Conservation (phyloP, 129 eudicot genomes). For the Silybum marianum region DNA sequence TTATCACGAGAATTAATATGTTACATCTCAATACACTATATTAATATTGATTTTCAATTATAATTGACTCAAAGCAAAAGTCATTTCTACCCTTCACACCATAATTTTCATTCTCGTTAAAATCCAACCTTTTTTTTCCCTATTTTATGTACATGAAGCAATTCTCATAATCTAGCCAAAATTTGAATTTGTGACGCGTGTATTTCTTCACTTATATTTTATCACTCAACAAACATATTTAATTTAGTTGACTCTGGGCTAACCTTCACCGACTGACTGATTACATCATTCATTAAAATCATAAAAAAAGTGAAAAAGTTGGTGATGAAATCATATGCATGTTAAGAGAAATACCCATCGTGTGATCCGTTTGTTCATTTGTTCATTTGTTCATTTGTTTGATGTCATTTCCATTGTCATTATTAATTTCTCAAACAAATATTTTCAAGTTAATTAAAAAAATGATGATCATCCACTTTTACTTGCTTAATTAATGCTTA, state of each 20-base stretch:
- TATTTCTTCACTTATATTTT: constrained; percentile 2
- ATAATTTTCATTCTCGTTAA: too few relatives aligned
- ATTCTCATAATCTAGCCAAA: too few relatives aligned
- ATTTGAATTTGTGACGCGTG: not conserved
- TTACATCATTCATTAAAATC: constrained; percentile 13
- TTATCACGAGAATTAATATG: too few relatives aligned
- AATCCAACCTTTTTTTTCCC: too few relatives aligned
- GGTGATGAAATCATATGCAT: constrained; percentile 15
- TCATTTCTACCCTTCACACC: too few relatives aligned
- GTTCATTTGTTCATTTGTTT: too few relatives aligned
- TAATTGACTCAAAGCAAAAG: too few relatives aligned
- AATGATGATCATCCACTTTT: not conserved
- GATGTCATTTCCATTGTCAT: not conserved
- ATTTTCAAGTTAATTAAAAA: not conserved
- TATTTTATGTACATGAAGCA: too few relatives aligned
- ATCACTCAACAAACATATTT: constrained; percentile 32
- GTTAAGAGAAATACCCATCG: not conserved
- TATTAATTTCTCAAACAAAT: not conserved
- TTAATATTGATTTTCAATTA: too few relatives aligned
- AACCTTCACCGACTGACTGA: constrained; percentile 25
- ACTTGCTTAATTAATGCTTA: not conserved
- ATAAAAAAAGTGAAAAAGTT: constrained; percentile 17
- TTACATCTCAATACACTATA: too few relatives aligned
- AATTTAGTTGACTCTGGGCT: constrained; percentile 28
- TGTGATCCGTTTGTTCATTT: too few relatives aligned